Percentiles rank a stretch among this genome's conserved stretches.
phyloP scores from a whole-genome alignment of 1,139 yeast species.

The Candida freyschussii region DNA sequence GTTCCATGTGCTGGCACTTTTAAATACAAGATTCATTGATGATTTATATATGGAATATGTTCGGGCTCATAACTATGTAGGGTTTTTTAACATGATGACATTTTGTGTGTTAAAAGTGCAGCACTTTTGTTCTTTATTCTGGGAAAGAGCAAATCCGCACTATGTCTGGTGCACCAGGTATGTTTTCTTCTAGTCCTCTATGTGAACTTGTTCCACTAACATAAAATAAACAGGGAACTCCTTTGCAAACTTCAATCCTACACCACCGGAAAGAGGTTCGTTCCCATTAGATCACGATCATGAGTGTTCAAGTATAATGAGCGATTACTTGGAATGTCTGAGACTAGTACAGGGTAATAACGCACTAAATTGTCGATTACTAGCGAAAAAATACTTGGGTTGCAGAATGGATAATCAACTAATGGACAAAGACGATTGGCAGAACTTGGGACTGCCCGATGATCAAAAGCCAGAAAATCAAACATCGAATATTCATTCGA shows the following conservation, averaged over 20 bases:
- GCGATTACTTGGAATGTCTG: conserved; percentile 71
- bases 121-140: too few species aligned
- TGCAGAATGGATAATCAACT: conserved; percentile 90
- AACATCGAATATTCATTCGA: not conserved
- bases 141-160: too few species aligned
- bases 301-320: conserved; percentile 77
- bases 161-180: conserved; percentile 27
- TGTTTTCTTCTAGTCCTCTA: conserved; percentile 1
- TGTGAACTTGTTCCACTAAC: conserved; percentile 2
- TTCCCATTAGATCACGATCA: conserved; percentile 92
- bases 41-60: too few species aligned
- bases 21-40: too few species aligned
- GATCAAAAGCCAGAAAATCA: conserved; percentile 32
- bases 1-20: too few species aligned
- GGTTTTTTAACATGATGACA: too few species aligned
- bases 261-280: conserved; percentile 95
- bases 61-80: too few species aligned
- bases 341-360: conserved; percentile 74
- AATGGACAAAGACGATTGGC: conserved; percentile 84
- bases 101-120: too few species aligned
- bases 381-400: conserved; percentile 75
- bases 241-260: conserved; percentile 44
- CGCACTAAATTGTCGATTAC: conserved; percentile 80
- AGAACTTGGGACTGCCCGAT: conserved; percentile 75
- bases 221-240: conserved; percentile 18